Evolutionary conservation across 192 early-diverging fungal species (phyloP), one percentile per base, ranked within the genome.

Genomic region (Backusella luteola): DNA sequence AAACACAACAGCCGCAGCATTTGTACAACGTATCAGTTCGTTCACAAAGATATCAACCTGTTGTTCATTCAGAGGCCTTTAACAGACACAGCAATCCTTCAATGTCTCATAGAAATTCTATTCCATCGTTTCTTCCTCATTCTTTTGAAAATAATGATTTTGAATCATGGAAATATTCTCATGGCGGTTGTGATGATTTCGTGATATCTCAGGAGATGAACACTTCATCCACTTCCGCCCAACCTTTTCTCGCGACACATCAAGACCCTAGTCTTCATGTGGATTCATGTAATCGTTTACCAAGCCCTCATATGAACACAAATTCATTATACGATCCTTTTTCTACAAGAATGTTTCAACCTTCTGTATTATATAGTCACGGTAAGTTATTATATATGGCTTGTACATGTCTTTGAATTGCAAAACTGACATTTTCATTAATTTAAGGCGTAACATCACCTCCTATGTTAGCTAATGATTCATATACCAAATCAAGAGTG

Each of bases 301-400:
- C 32, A 69, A 69, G 67, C 21, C 67, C 36, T 69, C 67, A 69
- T n/a, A n/a, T 69, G 67, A 35, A n/a, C 23, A 63, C 56, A 63
- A 29, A 69, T 69, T 69, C 67, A 36, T 34, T 69, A 14, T 69
- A 69, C 21, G 56, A 63, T 63, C 56, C 56, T 63, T 63, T 63
- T 26, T 63, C 56, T 63, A 12, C 56, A 23, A 63, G 56, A 63
- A 23, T 63, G 3, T 63, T 29, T 63, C 67, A 69, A 69, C 19
- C 15, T 69, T 32, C 67, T 36, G 67, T 69, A 69, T 17, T 69
- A 69, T 69, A 69, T 69, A 39, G 56, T 29, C 67, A 69, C 17
- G 67, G 34, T 36, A 69, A 69, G 32, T 26, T 15, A 15, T 12
- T 63, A 63, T 63, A 63, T 29, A 26, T 26, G 12, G 7, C 4